A percentile compares a stretch with the other conserved stretches of the same genome.
These are phyloP conservation scores for Aureobasidium sp. DNA, from an alignment of 2,329 filamentous ascomycete genomes.

Conservation along the genomic window DNA sequence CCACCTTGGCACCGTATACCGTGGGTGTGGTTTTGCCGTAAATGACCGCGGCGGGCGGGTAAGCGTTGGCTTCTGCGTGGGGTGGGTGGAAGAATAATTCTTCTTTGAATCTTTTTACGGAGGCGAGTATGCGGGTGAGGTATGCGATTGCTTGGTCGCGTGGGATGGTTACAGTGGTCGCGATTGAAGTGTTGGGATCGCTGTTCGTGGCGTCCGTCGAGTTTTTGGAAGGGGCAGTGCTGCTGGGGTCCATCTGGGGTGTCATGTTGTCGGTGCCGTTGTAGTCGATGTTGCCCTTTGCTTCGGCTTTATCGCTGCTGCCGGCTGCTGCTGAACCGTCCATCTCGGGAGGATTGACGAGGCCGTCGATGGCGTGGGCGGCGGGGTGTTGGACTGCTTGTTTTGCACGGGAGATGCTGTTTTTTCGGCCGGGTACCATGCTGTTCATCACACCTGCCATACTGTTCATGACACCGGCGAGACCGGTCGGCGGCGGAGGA, in stretches of 20 bases:
- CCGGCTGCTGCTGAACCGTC: conserved; percentile 27
- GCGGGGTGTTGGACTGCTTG: conserved; percentile 12
- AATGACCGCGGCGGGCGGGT: conserved; percentile 75
- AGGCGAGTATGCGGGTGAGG: conserved; percentile 64
- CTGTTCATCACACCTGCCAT: conserved; percentile 39
- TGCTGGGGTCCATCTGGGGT: conserved; percentile 15
- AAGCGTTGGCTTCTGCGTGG: conserved; percentile 60
- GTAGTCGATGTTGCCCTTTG: conserved; percentile 36
- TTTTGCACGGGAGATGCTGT: conserved; percentile 19
- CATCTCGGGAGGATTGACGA: conserved; percentile 23
- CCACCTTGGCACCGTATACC: conserved; percentile 72
- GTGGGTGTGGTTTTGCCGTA: conserved; percentile 86
- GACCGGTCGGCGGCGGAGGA: conserved; percentile 31
- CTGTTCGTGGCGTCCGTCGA: neutral
- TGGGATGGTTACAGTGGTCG: conserved; percentile 46
- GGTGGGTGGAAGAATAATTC: conserved; percentile 58
- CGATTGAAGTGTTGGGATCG: conserved; percentile 21
- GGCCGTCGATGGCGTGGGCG: conserved; percentile 21
- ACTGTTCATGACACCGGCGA: conserved; percentile 40
- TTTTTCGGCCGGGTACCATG: conserved; percentile 25
- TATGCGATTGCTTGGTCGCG: conserved; percentile 56
- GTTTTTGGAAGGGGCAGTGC: conserved; percentile 11
- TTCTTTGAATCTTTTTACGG: conserved; percentile 66
- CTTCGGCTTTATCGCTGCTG: conserved; percentile 29
- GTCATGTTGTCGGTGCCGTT: conserved; percentile 26